These are phyloP conservation scores for Mycena floridula DNA, from an alignment of 768 basidiomycete genomes.

Conservation along the genomic window DNA sequence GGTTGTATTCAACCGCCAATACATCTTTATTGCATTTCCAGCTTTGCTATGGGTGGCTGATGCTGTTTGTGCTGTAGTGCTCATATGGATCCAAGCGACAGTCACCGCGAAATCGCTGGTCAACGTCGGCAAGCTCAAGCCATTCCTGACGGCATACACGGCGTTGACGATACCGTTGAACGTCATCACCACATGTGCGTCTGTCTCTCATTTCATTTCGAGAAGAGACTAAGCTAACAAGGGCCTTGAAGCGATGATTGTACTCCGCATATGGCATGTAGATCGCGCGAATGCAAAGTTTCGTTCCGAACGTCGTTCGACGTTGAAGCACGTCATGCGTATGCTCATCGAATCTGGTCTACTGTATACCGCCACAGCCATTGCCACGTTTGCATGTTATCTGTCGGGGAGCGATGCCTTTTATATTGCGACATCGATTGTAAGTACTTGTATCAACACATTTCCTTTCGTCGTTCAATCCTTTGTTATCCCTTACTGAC, in stretches of 20 bases:
- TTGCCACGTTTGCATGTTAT: background rate
- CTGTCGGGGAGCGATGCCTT: background rate
- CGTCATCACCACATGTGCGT: background rate
- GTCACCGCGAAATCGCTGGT: background rate
- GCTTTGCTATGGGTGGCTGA: background rate
- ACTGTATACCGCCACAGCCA: background rate
- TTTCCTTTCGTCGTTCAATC: background rate
- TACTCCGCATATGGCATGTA: background rate
- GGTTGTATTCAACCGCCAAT: background rate
- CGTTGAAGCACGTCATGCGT: background rate
- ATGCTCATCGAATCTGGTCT: conserved; percentile 1
- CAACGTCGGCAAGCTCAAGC: background rate
- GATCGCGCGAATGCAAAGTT: background rate
- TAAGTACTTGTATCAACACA: background rate
- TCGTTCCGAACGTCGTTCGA: background rate
- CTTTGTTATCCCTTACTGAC: background rate
- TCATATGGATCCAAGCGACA: background rate
- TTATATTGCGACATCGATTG: background rate
- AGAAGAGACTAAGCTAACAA: background rate
- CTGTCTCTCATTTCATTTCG: background rate
- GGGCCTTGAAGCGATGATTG: background rate
- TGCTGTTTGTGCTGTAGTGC: background rate
- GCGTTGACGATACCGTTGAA: background rate
- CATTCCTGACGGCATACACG: background rate
- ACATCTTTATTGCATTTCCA: background rate